phyloP scores from a whole-genome alignment of 163 green algal species.

The Chloromonas sp. region DNA sequence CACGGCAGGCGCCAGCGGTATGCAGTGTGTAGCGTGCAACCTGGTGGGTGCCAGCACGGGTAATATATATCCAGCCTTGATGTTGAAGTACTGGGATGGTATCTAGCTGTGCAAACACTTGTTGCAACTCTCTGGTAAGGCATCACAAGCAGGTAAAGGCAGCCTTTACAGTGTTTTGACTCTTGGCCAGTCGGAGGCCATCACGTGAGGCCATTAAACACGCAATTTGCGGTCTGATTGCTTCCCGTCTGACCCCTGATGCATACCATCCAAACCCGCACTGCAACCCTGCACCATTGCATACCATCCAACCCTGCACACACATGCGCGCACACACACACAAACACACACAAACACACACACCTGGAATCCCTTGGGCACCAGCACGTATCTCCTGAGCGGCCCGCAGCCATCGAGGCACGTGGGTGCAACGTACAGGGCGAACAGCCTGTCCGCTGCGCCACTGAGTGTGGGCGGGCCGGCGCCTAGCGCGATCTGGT shows the following conservation, averaged over 20 bases:
- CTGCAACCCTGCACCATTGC: neutral
- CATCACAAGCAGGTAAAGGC: too few relatives aligned
- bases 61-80: too few relatives aligned
- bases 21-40: too few relatives aligned
- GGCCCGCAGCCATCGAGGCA: constrained; percentile 20
- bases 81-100: too few relatives aligned
- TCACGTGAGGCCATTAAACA: too few relatives aligned
- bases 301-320: neutral
- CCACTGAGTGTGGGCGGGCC: constrained; percentile 48
- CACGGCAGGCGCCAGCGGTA: neutral
- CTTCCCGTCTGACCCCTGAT: neutral
- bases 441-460: constrained; percentile 49
- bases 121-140: too few relatives aligned
- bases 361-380: constrained; percentile 15
- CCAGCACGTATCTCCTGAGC: constrained; percentile 22
- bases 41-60: too few relatives aligned
- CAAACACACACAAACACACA: neutral
- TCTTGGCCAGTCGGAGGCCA: too few relatives aligned
- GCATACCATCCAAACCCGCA: neutral
- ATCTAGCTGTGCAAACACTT: too few relatives aligned
- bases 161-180: too few relatives aligned
- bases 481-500: constrained; percentile 64
- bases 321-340: neutral
- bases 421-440: constrained; percentile 51
- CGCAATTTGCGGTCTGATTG: neutral